These are phyloP conservation scores for Solanum lycopersicoides DNA, from an alignment of 257 asterid species.

Conservation along the genomic window DNA sequence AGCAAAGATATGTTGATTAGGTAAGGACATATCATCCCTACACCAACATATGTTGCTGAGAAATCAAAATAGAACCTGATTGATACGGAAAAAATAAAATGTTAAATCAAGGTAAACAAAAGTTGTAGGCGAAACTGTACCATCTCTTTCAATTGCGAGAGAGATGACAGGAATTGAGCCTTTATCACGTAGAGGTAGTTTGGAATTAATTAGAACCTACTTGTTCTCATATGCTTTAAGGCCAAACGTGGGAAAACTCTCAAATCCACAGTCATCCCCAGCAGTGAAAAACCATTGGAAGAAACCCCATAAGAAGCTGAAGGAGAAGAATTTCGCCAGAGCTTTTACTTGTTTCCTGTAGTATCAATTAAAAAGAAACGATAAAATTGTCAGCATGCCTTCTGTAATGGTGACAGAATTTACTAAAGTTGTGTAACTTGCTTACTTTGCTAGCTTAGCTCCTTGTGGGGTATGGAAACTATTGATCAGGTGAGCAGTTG, in stretches of 20 bases:
- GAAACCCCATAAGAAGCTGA: conserved; percentile 96
- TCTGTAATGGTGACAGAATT: background rate
- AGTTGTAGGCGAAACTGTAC: background rate
- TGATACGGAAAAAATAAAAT: background rate
- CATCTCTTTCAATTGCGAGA: background rate
- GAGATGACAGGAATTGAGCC: background rate
- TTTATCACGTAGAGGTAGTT: background rate
- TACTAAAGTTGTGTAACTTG: background rate
- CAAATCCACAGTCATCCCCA: conserved; percentile 79
- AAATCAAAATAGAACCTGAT: conserved; percentile 87
- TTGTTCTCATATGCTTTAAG: conserved; percentile 69
- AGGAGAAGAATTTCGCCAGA: conserved; percentile 79
- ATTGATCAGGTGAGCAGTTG: conserved; percentile 89
- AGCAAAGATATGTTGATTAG: conserved; percentile 80
- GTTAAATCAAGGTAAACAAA: background rate
- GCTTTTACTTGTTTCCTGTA: conserved; percentile 80
- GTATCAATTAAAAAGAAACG: background rate
- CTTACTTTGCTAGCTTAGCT: conserved; percentile 93
- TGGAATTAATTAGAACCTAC: conserved; percentile 12
- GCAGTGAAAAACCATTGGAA: conserved; percentile 96
- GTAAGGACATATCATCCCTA: conserved; percentile 95
- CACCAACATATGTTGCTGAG: conserved; percentile 94
- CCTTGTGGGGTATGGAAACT: conserved; percentile 96
- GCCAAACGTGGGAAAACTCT: conserved; percentile 75
- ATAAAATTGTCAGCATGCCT: background rate